Conservation (phyloP, 106 monocot species). For the Ottelia alismoides region DNA sequence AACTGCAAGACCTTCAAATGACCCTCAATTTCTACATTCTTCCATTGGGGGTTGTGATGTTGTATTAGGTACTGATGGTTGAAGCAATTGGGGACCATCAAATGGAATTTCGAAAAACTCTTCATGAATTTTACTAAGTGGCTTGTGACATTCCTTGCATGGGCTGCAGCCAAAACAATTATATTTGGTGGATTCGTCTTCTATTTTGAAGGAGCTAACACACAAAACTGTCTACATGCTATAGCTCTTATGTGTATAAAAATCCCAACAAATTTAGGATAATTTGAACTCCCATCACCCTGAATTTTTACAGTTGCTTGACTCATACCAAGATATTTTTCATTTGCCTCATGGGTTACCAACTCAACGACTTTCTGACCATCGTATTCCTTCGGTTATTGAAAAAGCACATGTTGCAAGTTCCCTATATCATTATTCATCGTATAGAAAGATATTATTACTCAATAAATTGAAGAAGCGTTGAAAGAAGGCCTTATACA, state of each 20-base stretch:
- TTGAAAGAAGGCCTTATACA: background rate
- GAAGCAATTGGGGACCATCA: background rate
- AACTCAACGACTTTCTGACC: background rate
- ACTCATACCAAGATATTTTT: background rate
- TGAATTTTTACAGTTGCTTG: background rate
- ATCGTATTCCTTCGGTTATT: background rate
- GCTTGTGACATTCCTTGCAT: background rate
- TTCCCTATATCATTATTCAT: too few relatives aligned
- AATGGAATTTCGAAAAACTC: background rate
- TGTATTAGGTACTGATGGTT: background rate
- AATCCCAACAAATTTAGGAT: background rate
- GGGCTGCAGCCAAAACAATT: background rate
- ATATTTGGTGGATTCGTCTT: background rate
- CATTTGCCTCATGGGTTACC: background rate
- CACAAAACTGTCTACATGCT: too few relatives aligned
- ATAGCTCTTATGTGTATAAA: too few relatives aligned
- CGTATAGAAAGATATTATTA: background rate
- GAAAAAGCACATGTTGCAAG: too few relatives aligned
- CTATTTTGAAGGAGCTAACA: too few relatives aligned
- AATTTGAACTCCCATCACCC: background rate
- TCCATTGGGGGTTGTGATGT: background rate
- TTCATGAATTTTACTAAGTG: background rate
- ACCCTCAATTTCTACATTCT: too few relatives aligned
- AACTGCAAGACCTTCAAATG: too few relatives aligned
- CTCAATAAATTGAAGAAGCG: background rate